phyloP scores from a whole-genome alignment of 2,329 filamentous ascomycete species.

The Colletotrichum godetiae region DNA sequence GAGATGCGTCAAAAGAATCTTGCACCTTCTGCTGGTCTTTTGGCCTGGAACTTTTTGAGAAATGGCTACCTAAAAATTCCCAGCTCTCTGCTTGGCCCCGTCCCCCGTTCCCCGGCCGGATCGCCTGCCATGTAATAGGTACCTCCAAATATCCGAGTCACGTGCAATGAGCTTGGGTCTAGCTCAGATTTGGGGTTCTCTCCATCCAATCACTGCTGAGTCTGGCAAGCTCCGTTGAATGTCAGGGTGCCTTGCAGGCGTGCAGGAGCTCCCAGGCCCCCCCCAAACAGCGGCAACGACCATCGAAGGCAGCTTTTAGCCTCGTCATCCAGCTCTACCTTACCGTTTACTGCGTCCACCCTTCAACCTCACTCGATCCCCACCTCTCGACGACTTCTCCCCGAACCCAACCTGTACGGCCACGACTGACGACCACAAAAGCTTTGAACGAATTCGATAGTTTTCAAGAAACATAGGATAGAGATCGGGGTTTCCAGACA shows the following conservation, averaged over 20 bases:
- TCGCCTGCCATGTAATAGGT: conserved; percentile 1
- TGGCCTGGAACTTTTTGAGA: conserved; percentile 12
- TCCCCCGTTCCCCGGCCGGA: not conserved
- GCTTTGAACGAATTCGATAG: conserved; percentile 5
- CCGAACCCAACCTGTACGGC: not conserved
- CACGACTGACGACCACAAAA: conserved; percentile 21
- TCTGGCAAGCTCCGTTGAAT: conserved; percentile 10
- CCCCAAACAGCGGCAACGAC: conserved; percentile 31
- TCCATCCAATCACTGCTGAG: conserved; percentile 14
- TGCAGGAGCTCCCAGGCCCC: conserved; percentile 23
- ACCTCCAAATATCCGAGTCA: conserved; percentile 1
- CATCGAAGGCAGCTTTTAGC: conserved; percentile 62
- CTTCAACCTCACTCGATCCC: conserved; percentile 39
- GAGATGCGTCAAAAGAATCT: conserved; percentile 1
- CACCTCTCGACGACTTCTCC: conserved; percentile 37
- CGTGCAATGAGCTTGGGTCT: conserved; percentile 20
- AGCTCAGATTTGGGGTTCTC: conserved; percentile 12
- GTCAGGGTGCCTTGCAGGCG: conserved; percentile 30
- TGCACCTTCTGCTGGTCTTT: conserved; percentile 11
- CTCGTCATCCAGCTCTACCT: conserved; percentile 63
- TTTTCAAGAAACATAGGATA: not conserved
- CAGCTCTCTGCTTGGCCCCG: conserved; percentile 20
- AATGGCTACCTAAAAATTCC: conserved; percentile 25
- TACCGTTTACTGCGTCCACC: conserved; percentile 28
- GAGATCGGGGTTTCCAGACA: conserved; percentile 6